Evolutionary conservation across 2,329 filamentous ascomycete genomes (phyloP).

Genomic region (Monosporascus sp.): DNA sequence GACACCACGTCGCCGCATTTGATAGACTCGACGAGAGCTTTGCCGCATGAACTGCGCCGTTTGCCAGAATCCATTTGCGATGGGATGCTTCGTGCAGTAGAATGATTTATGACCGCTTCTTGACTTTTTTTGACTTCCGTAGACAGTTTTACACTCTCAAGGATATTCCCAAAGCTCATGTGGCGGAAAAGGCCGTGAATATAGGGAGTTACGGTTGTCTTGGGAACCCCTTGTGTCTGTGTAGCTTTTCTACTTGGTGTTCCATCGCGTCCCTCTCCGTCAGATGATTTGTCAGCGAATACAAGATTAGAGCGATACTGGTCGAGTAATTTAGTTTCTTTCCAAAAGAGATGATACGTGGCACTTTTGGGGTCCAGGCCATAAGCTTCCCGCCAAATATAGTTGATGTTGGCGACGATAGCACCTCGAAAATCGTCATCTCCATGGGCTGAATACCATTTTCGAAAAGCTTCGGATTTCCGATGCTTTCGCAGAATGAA

Average conservation of each 20-base stretch:
- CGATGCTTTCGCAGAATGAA: conserved; percentile 51
- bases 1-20: conserved; percentile 45
- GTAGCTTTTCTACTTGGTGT: not conserved
- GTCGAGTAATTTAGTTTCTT: conserved; percentile 38
- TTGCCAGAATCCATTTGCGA: not conserved
- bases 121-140: conserved; percentile 22
- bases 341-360: conserved; percentile 45
- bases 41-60: conserved; percentile 4
- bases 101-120: conserved; percentile 16
- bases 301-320: conserved; percentile 26
- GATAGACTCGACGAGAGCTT: conserved; percentile 29
- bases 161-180: conserved; percentile 52
- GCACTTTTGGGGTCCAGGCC: conserved; percentile 32
- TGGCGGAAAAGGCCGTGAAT: conserved; percentile 59
- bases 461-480: conserved; percentile 33
- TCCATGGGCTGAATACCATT: conserved; percentile 49
- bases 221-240: conserved; percentile 5
- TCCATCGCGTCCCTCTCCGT: not conserved
- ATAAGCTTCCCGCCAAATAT: conserved; percentile 59
- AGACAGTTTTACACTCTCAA: conserved; percentile 35
- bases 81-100: conserved; percentile 1
- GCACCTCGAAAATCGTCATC: conserved; percentile 58
- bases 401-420: conserved; percentile 55
- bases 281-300: conserved; percentile 11
- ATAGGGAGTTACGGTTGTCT: conserved; percentile 67